Base-by-base conservation (phyloP, 176 grass and related monocot species). In the Rhynchospora tenuis region DNA sequence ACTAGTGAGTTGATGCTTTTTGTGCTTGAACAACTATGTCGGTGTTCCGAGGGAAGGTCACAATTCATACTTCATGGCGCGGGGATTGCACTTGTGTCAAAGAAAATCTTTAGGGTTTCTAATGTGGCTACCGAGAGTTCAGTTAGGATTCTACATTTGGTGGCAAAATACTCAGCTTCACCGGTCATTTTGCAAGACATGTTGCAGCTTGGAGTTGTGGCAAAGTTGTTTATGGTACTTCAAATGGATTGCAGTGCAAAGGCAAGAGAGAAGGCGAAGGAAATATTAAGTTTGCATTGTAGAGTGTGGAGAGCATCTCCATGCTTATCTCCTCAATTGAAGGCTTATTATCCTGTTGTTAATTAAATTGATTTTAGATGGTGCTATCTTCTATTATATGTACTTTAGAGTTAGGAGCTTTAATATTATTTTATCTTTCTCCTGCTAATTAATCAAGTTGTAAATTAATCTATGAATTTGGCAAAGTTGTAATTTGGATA, bases 241-340 rank as follows among this genome's bases (percentile, higher is more conserved):
- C 93, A 96, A 86, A 73, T 86, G 78, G 85, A 92, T 47, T 67
- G 84, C 46, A 86, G 88, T 23, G 77, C 68, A 6, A 86, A 78
- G 48, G 43, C 80, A 0, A 90, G 88, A 86, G 97, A 90, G 81
- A 96, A 88, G 89, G 91, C 81, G 3, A 88, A 83, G 81, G 91
- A 96, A 88, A 93, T 93, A 81, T 86, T 96, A 59, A 89, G 78
- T 85, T 88, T 93, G 93, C 93, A 99, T 83, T 84, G 88, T 57
- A 91, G 63, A 55, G 88, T 89, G 26, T 99, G 97, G 97, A 93
- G 64, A 74, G 87, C 64, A 11, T 99, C 96, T 27, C 93, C 91
- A 57, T 99, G 96, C 82, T 82, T 99, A 59, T 57, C 88, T 55
- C 81, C 86, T 85, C 74, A 86, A 17, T 2, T 93, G 13, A 92